These are phyloP conservation scores for Akanthomyces lecanii DNA, from an alignment of 2,329 filamentous ascomycete genomes.

Conservation along the genomic window DNA sequence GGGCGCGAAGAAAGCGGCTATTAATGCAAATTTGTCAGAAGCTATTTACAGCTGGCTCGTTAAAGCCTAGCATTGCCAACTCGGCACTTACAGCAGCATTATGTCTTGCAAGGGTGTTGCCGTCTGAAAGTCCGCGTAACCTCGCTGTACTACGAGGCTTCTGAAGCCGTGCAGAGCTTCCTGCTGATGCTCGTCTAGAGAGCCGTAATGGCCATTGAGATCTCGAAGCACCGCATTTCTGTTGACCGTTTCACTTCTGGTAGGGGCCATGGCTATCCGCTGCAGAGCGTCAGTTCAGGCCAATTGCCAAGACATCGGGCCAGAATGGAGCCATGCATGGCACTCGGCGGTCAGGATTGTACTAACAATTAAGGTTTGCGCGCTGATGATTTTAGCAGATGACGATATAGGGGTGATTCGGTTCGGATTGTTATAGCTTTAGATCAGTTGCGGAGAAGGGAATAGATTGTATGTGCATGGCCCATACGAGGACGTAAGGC, in stretches of 20 bases:
- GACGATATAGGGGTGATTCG: no score
- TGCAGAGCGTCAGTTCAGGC: not conserved
- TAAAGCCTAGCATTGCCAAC: not conserved
- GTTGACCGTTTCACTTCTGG: not conserved
- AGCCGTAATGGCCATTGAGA: constrained; percentile 26
- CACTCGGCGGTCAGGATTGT: no score
- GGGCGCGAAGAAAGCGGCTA: constrained; percentile 81
- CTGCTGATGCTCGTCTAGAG: constrained; percentile 66
- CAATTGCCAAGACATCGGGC: no score
- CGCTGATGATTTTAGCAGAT: no score
- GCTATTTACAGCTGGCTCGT: not conserved
- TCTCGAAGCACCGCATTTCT: not conserved
- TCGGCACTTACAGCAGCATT: not conserved
- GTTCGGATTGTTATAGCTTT: no score
- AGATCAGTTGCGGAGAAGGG: no score
- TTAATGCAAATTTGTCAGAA: not conserved
- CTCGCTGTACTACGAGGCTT: constrained; percentile 55
- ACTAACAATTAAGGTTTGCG: no score
- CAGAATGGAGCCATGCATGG: no score
- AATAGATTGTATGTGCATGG: no score
- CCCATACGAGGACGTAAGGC: no score
- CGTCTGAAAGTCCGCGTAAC: constrained; percentile 36
- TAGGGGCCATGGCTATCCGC: not conserved
- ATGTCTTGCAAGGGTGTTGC: not conserved
- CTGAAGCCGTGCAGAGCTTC: constrained; percentile 69